Conservation (phyloP, 495 filamentous ascomycete species). For the Penicillium roqueforti region DNA sequence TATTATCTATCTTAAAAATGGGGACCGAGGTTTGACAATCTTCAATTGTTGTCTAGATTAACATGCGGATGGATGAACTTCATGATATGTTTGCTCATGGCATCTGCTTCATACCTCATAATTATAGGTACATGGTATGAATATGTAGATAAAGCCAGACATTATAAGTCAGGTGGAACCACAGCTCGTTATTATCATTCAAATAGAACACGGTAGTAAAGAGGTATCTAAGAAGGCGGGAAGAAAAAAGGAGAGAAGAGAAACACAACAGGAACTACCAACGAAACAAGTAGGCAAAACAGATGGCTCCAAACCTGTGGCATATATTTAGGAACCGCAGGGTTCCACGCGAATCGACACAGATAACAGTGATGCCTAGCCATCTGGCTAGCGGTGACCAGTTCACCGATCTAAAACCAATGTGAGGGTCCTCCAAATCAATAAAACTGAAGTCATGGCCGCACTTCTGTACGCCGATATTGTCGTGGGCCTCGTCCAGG, state of each 20-base stretch:
- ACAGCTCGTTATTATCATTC: constrained; percentile 27
- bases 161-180: constrained; percentile 1
- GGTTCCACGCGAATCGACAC: constrained; percentile 12
- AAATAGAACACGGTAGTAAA: constrained; percentile 14
- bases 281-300: constrained; percentile 9
- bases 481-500: background rate
- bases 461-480: background rate
- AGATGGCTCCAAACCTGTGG: constrained; percentile 5
- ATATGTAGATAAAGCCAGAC: background rate
- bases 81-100: background rate
- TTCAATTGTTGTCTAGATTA: background rate
- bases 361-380: constrained; percentile 20
- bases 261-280: constrained; percentile 9
- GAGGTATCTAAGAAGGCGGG: constrained; percentile 29
- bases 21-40: background rate
- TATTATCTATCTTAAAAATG: background rate
- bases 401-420: background rate
- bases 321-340: constrained; percentile 13
- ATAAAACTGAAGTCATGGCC: background rate
- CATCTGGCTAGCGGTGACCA: background rate
- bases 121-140: background rate
- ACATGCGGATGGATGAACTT: background rate
- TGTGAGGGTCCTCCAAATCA: background rate
- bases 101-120: background rate
- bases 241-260: constrained; percentile 7